Evolutionary conservation across 306 rosid species (phyloP).

Genomic region (Cucumis cinereus): DNA sequence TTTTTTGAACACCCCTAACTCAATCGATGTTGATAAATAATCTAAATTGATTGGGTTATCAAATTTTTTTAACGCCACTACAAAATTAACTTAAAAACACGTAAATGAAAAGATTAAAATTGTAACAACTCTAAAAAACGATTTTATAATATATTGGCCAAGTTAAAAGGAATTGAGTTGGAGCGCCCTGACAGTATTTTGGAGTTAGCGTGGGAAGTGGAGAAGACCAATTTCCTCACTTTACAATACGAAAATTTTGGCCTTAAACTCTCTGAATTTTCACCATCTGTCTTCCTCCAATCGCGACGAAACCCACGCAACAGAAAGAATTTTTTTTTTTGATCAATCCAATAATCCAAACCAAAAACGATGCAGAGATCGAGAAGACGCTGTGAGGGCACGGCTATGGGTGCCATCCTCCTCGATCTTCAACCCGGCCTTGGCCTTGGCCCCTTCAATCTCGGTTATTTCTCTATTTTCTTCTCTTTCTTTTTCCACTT

Average conservation of each 20-base stretch:
- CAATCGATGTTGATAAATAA: too few species aligned
- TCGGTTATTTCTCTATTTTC: constrained; percentile 31
- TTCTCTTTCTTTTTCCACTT: too few species aligned
- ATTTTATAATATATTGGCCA: too few species aligned
- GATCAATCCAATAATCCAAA: background rate
- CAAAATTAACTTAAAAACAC: too few species aligned
- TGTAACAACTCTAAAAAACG: too few species aligned
- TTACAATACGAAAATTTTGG: background rate
- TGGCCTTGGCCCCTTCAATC: constrained; percentile 81
- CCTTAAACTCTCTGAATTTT: background rate
- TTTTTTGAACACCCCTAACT: too few species aligned
- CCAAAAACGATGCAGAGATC: constrained; percentile 46
- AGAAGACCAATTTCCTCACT: background rate
- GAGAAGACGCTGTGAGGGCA: constrained; percentile 92
- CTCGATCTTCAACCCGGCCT: constrained; percentile 93
- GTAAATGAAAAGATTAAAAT: too few species aligned
- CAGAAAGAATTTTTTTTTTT: background rate
- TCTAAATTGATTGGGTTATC: too few species aligned
- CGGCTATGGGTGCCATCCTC: constrained; percentile 95
- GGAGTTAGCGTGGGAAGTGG: background rate
- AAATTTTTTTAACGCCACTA: too few species aligned
- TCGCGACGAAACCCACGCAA: background rate
- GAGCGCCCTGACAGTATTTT: too few species aligned
- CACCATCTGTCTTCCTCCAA: background rate
- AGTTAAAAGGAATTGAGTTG: too few species aligned